These are phyloP conservation scores for Acanthamoeba rhysodes DNA, from an alignment of 208 protist species.

Conservation along the genomic window DNA sequence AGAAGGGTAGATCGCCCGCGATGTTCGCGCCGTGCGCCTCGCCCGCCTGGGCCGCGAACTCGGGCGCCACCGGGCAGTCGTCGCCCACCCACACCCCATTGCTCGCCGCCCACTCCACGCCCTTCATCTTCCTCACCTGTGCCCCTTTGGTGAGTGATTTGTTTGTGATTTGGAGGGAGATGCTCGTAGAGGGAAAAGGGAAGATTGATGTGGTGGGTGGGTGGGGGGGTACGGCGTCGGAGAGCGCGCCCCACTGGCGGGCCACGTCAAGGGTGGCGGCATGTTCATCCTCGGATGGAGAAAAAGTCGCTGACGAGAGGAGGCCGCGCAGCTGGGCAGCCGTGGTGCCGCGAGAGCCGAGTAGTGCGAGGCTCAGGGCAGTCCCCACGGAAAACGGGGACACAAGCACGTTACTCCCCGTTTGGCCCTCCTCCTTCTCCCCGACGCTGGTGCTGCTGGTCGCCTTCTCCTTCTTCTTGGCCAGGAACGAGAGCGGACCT, in stretches of 20 bases:
- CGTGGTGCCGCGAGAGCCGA: background rate
- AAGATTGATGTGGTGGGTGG: too few species aligned
- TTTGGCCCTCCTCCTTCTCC: too few species aligned
- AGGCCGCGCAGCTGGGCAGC: background rate
- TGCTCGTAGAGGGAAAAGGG: background rate
- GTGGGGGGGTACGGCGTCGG: too few species aligned
- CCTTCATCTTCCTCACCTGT: background rate
- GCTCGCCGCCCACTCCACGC: background rate
- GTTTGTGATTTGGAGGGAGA: too few species aligned
- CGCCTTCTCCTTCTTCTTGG: too few species aligned
- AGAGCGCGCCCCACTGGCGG: too few species aligned
- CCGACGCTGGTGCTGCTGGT: too few species aligned
- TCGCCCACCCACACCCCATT: constrained; percentile 12
- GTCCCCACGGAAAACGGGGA: constrained; percentile 4
- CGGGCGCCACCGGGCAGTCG: background rate
- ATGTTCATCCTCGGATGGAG: too few species aligned
- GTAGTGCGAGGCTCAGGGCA: background rate
- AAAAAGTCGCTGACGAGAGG: background rate
- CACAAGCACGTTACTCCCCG: constrained; percentile 16
- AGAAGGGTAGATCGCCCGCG: background rate
- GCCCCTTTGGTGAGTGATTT: too few species aligned
- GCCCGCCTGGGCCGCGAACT: background rate
- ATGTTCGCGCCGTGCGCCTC: background rate
- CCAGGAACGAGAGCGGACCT: too few species aligned
- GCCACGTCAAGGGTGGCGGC: too few species aligned